Base-by-base conservation (phyloP, 371 early-diverging fungal genomes). In the Mucor mucedo region DNA sequence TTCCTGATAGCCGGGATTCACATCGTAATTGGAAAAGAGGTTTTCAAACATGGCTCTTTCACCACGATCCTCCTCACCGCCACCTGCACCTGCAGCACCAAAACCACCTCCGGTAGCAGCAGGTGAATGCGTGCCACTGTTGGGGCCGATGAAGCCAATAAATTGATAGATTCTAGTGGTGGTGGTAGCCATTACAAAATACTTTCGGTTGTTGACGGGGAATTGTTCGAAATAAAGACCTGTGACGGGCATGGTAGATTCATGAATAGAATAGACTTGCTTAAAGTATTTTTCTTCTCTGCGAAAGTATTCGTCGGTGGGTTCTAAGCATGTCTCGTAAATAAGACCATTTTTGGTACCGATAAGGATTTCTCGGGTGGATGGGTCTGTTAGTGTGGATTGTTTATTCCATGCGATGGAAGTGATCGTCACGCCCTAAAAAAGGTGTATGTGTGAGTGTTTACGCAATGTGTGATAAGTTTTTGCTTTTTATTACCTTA, bases 391-490 rank as follows among this genome's bases (percentile, higher is more conserved):
- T 28, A 82, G 71, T 5, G 75, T 75, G n/a, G 83, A 76, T 49
- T 78, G 87, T 60, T 88, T 88, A 56, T 92, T 95, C 95, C 96
- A 97, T 1, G 94, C 95, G 16, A 97, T 86, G 0, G 94, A 91
- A 39, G 93, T 88, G 42, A 96, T 86, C 6, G 85, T 77, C 50
- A 93, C 72, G 0, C 92, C 92, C 93, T 94, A 66, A 21, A 41
- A 41, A 30, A 52, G 32, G 13, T 21, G 21, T 27, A 55, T 33
- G 4, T 49, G 32, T 53, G 1, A 21, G 21, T 21, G 21, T 21
- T 21, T 21, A 21, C 21, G 21, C 21, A 21, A 21, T 21, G 21
- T 21, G 21, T 21, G 1, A 21, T 21, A 21, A 21, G 21, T 30
- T 9, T 38, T 16, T 29, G 6, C 11, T 40, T 39, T 9, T 55